A percentile compares a stretch with the other conserved stretches of the same genome.
Conservation (phyloP, 1,139 yeast genomes). For the Wickerhamomyces sp. region DNA sequence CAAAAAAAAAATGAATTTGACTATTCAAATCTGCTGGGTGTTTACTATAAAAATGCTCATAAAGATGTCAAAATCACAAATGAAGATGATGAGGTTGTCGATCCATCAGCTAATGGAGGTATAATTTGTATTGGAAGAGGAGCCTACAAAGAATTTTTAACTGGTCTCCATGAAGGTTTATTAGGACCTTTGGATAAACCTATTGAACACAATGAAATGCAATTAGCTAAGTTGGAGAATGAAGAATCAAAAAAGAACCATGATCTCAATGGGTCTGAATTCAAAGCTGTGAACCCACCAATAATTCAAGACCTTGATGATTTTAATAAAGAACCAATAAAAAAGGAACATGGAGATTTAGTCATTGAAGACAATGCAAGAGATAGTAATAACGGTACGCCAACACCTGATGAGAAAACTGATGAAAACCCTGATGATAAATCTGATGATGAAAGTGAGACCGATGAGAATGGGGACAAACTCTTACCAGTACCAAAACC, state of each 20-base stretch:
- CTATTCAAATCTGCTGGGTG: conserved; percentile 55
- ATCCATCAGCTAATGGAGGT: conserved; percentile 64
- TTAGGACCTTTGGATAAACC: conserved; percentile 86
- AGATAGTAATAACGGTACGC: no score
- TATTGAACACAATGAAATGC: conserved; percentile 17
- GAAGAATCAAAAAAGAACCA: conserved; percentile 1
- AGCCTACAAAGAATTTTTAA: conserved; percentile 86
- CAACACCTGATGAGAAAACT: conserved; percentile 16
- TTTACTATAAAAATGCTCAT: conserved; percentile 36
- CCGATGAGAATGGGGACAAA: conserved; percentile 31
- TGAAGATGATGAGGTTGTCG: conserved; percentile 42
- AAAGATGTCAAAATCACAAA: conserved; percentile 34
- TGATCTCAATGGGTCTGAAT: not conserved
- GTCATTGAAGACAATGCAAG: not conserved
- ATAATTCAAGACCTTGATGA: conserved; percentile 1
- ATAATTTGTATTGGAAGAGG: conserved; percentile 93
- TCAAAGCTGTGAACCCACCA: conserved; percentile 6
- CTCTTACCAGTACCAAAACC: conserved; percentile 55
- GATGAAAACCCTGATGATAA: conserved; percentile 5
- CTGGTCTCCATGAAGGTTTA: conserved; percentile 92
- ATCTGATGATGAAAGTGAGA: not conserved
- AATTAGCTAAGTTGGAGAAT: conserved; percentile 5
- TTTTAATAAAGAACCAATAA: not conserved
- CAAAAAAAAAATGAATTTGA: conserved; percentile 39
- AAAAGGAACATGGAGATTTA: not conserved